Conservation (phyloP, 768 basidiomycete genomes). For the Guyanaporus albipodus region DNA sequence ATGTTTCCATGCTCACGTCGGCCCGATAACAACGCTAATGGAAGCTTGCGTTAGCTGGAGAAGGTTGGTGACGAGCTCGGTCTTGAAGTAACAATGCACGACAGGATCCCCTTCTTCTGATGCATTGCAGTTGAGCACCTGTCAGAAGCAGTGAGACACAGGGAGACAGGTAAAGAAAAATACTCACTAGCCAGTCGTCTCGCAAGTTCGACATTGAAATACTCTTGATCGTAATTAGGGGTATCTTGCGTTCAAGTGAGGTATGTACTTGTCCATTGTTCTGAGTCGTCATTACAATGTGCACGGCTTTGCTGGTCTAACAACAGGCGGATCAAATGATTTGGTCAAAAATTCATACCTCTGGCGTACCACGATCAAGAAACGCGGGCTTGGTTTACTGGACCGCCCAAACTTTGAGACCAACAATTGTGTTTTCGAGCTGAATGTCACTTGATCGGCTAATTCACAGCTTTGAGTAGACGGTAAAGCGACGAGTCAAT, state of each 20-base stretch:
- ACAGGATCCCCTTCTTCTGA: slow-evolving; percentile 95
- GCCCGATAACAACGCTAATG: slow-evolving; percentile 67
- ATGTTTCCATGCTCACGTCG: slow-evolving; percentile 55
- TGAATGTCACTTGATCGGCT: slow-evolving; percentile 83
- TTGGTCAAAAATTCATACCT: background rate
- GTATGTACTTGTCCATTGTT: slow-evolving; percentile 60
- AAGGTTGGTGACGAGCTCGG: slow-evolving; percentile 82
- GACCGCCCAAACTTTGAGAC: slow-evolving; percentile 84
- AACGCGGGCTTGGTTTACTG: slow-evolving; percentile 89
- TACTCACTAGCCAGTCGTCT: slow-evolving; percentile 90
- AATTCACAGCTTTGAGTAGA: slow-evolving; percentile 5
- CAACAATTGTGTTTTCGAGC: slow-evolving; percentile 73
- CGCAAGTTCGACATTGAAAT: slow-evolving; percentile 84
- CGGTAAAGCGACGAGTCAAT: background rate
- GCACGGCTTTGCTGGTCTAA: slow-evolving; percentile 63
- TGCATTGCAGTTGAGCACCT: slow-evolving; percentile 74
- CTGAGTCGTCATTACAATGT: slow-evolving; percentile 61
- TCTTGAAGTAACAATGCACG: slow-evolving; percentile 91
- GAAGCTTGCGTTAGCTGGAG: slow-evolving; percentile 76
- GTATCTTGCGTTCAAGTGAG: slow-evolving; percentile 81
- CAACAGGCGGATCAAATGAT: background rate
- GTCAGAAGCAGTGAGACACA: slow-evolving; percentile 9
- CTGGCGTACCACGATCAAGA: slow-evolving; percentile 75
- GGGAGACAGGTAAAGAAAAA: background rate
- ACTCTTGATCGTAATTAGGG: slow-evolving; percentile 80